Percentiles rank a stretch among this genome's conserved stretches.
Evolutionary conservation across 495 filamentous ascomycete species (phyloP).

Genomic region (Aspergillus sclerotiicarbonarius): DNA sequence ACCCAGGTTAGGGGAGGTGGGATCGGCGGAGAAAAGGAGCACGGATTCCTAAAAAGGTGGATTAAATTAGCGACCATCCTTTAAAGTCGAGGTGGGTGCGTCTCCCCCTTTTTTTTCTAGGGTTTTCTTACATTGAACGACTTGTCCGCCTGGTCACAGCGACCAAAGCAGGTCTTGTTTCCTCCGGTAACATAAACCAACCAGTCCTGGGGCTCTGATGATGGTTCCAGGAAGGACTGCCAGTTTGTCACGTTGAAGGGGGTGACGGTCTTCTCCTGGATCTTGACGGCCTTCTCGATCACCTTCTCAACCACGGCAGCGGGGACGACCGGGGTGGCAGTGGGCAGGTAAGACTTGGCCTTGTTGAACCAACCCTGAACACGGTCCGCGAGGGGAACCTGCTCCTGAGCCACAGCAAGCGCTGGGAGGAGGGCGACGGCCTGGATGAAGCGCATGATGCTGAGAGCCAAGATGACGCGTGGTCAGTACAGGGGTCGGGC

Average conservation of each 20-base stretch:
- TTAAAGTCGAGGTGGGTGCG: background rate
- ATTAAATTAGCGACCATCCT: slow-evolving; percentile 14
- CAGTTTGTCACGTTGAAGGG: slow-evolving; percentile 71
- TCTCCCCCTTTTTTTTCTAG: slow-evolving; percentile 1
- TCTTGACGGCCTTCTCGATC: slow-evolving; percentile 50
- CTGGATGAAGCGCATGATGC: slow-evolving; percentile 67
- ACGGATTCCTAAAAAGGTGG: slow-evolving; percentile 57
- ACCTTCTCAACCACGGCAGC: slow-evolving; percentile 52
- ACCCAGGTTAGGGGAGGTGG: slow-evolving; percentile 67
- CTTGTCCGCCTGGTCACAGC: slow-evolving; percentile 51
- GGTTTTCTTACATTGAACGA: slow-evolving; percentile 53
- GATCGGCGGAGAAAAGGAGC: slow-evolving; percentile 60
- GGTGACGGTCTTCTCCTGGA: slow-evolving; percentile 54
- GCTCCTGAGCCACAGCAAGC: slow-evolving; percentile 68
- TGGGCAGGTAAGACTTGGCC: slow-evolving; percentile 58
- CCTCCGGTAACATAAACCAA: slow-evolving; percentile 77
- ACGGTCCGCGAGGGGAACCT: slow-evolving; percentile 69
- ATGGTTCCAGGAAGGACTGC: slow-evolving; percentile 63
- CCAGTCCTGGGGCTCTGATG: slow-evolving; percentile 71
- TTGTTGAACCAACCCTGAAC: slow-evolving; percentile 64
- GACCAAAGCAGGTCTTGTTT: slow-evolving; percentile 82
- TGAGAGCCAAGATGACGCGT: slow-evolving; percentile 12
- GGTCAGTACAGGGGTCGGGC: slow-evolving; percentile 10
- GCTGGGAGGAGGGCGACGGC: slow-evolving; percentile 64
- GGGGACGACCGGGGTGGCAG: slow-evolving; percentile 44